These are phyloP conservation scores for Eimeria sp. DNA, from an alignment of 169 alveolate genomes.

Conservation along the genomic window DNA sequence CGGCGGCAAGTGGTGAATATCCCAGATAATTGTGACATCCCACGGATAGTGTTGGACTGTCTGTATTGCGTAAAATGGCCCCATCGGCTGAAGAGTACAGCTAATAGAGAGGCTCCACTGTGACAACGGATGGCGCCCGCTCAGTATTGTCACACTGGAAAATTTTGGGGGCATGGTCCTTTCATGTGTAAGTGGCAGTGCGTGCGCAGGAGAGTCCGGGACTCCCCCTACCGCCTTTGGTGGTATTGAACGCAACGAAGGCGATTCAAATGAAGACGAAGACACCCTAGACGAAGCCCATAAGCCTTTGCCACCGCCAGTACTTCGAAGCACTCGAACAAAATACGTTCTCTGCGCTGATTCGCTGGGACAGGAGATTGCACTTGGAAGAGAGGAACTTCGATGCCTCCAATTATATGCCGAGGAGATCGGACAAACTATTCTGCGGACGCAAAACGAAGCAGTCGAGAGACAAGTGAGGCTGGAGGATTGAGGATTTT, in stretches of 20 bases:
- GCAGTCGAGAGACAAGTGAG: conserved; percentile 59
- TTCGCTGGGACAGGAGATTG: conserved; percentile 17
- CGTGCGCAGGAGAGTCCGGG: neutral
- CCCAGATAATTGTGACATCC: neutral
- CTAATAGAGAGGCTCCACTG: neutral
- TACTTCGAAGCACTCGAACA: conserved; percentile 1
- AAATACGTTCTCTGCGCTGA: conserved; percentile 54
- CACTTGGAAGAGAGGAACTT: neutral
- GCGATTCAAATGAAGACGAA: conserved; percentile 1
- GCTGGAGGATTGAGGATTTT: too few species aligned
- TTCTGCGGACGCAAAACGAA: conserved; percentile 37
- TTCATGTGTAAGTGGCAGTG: neutral
- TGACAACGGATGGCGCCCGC: too few species aligned
- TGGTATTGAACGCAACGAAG: neutral
- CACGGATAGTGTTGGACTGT: neutral
- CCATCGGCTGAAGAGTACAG: neutral
- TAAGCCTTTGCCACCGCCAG: neutral
- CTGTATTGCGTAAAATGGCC: neutral
- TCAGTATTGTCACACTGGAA: neutral
- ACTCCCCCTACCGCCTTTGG: neutral
- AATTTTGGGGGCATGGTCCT: neutral
- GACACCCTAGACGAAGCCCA: neutral
- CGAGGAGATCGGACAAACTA: conserved; percentile 8
- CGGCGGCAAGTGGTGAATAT: neutral
- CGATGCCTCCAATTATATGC: conserved; percentile 22